These are phyloP conservation scores for Leccinum pachyderme DNA, from an alignment of 1,284 basidiomycete species.

Conservation along the genomic window DNA sequence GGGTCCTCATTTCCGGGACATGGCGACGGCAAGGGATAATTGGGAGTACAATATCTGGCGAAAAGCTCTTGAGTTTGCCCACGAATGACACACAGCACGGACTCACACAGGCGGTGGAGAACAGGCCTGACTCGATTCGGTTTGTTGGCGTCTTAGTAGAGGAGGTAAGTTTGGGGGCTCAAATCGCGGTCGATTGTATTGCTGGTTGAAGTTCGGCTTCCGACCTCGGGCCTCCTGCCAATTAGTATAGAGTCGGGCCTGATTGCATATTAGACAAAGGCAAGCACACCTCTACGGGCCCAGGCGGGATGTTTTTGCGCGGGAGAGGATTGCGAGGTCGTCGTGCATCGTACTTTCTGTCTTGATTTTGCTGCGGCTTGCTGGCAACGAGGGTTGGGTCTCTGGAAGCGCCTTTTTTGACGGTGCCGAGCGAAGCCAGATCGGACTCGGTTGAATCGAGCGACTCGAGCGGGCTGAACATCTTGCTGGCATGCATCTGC, in stretches of 20 bases:
- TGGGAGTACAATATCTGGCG: constrained; percentile 14
- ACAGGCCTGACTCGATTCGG: neutral
- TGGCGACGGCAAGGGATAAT: neutral
- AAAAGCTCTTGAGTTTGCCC: neutral
- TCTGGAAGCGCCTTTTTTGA: neutral
- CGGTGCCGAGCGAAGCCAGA: neutral
- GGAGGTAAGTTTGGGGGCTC: neutral
- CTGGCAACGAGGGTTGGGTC: neutral
- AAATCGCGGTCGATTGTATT: neutral
- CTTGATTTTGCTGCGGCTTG: constrained; percentile 2
- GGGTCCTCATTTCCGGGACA: neutral
- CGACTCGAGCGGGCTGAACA: constrained; percentile 2
- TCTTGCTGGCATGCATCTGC: constrained; percentile 12
- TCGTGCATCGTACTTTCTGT: neutral
- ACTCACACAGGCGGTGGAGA: constrained; percentile 9
- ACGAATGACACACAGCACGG: neutral
- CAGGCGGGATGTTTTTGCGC: neutral
- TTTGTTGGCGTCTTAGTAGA: constrained; percentile 5
- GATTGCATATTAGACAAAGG: neutral
- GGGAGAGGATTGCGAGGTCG: neutral
- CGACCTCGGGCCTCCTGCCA: constrained; percentile 4
- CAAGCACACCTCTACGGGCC: constrained; percentile 5
- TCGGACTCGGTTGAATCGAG: neutral
- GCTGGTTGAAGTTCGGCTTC: neutral
- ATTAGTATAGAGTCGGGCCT: neutral